Conservation (phyloP, 2,329 filamentous ascomycete genomes). For the Exophiala mesophila region DNA sequence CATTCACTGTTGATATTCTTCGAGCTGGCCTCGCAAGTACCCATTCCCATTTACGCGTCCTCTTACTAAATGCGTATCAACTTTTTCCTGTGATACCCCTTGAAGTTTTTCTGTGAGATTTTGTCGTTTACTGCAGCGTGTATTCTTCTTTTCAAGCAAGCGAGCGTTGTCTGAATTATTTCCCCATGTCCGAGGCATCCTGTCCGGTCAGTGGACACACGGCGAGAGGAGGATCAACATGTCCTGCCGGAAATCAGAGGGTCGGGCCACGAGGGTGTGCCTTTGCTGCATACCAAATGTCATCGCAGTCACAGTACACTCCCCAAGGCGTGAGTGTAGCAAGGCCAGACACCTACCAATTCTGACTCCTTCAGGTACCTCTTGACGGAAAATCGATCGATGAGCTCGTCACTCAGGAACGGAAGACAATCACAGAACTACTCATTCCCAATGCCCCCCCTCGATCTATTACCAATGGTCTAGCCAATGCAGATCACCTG, state of each 20-base stretch:
- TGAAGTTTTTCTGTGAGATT: not conserved
- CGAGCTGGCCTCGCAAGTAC: not conserved
- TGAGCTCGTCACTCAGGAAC: constrained; percentile 10
- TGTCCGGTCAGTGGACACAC: constrained; percentile 14
- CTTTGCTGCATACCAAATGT: constrained; percentile 16
- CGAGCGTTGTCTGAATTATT: too few relatives aligned
- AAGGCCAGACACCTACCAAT: not conserved
- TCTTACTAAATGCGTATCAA: not conserved
- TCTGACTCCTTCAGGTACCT: constrained; percentile 4
- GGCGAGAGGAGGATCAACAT: constrained; percentile 6
- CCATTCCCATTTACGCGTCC: not conserved
- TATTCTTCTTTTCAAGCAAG: too few relatives aligned
- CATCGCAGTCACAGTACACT: constrained; percentile 11
- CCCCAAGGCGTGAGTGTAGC: constrained; percentile 10
- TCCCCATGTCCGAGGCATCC: constrained; percentile 16
- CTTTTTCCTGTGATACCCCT: not conserved
- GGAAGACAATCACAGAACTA: constrained; percentile 14
- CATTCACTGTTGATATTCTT: not conserved
- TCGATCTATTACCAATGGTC: constrained; percentile 10
- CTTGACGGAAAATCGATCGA: constrained; percentile 10
- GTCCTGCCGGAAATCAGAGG: constrained; percentile 11
- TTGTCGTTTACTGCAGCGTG: not conserved
- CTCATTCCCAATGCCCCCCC: constrained; percentile 11
- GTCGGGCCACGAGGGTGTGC: constrained; percentile 14
- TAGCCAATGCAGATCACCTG: constrained; percentile 15